These are phyloP conservation scores for Calocera viscosa DNA, from an alignment of 768 basidiomycete genomes.

Conservation along the genomic window DNA sequence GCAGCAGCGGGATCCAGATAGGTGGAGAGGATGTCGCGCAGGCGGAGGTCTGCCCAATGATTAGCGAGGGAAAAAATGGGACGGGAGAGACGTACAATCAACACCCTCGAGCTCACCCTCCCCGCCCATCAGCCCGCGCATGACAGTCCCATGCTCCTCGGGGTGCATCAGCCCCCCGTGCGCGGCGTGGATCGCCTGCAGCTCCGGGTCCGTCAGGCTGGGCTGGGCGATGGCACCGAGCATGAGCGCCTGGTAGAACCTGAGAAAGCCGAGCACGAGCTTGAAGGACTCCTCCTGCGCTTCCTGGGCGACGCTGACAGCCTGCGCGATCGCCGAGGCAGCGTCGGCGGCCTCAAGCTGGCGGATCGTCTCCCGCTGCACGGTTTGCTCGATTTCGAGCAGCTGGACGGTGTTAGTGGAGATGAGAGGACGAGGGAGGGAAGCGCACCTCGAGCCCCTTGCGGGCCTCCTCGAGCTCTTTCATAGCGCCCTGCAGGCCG, in stretches of 20 bases:
- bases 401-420: not conserved
- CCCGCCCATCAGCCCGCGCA: not conserved
- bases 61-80: too few relatives aligned
- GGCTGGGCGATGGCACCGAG: not conserved
- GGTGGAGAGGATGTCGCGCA: constrained; percentile 14
- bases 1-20: constrained; percentile 11
- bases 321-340: not conserved
- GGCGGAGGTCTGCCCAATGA: not conserved
- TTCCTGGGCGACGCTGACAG: not conserved
- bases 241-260: constrained; percentile 3
- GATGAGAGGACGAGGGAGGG: not conserved
- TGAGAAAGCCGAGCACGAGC: not conserved
- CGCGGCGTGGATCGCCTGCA: not conserved
- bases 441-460: constrained; percentile 67
- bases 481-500: constrained; percentile 60
- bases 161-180: not conserved
- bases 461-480: constrained; percentile 73
- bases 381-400: constrained; percentile 18
- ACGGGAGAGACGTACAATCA: not conserved
- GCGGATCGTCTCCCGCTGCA: not conserved
- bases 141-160: not conserved
- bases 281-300: not conserved
- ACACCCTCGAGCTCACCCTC: not conserved
- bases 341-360: not conserved
- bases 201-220: not conserved